Conservation (phyloP, 331 rosid genomes). For the Prunus yedoensis region DNA sequence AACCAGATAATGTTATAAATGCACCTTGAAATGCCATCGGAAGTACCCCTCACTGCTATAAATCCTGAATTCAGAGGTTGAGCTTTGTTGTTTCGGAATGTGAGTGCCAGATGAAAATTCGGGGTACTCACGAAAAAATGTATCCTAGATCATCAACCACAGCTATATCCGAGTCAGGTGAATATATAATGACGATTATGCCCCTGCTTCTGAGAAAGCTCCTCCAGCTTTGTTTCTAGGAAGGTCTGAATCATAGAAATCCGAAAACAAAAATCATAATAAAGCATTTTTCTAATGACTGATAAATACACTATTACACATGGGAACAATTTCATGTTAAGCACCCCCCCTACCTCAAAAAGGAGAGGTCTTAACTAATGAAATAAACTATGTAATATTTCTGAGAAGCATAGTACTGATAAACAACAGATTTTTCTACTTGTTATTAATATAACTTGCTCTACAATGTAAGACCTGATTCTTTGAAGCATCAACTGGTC, state of each 20-base stretch:
- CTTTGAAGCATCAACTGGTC: conserved; percentile 99
- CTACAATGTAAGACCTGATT: conserved; percentile 98
- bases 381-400: not conserved
- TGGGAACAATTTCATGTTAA: not conserved
- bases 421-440: conserved; percentile 29
- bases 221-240: conserved; percentile 59
- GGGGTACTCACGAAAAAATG: conserved; percentile 57
- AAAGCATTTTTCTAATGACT: not conserved
- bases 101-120: conserved; percentile 77
- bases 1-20: conserved; percentile 3
- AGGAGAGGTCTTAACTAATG: not conserved
- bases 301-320: not conserved
- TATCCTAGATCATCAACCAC: conserved; percentile 78
- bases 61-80: conserved; percentile 97
- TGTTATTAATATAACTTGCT: conserved; percentile 40
- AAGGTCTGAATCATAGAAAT: conserved; percentile 52
- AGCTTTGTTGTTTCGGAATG: conserved; percentile 86
- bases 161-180: conserved; percentile 89
- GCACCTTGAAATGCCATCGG: conserved; percentile 74
- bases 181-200: conserved; percentile 63
- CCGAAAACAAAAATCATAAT: not conserved
- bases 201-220: conserved; percentile 43
- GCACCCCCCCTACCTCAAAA: not conserved
- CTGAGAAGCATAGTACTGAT: conserved; percentile 28
- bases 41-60: conserved; percentile 89